Evolutionary conservation across 2,329 filamentous ascomycete species (phyloP), one percentile per base, ranked within the genome.

Genomic region (Hymenoscyphus albidus): DNA sequence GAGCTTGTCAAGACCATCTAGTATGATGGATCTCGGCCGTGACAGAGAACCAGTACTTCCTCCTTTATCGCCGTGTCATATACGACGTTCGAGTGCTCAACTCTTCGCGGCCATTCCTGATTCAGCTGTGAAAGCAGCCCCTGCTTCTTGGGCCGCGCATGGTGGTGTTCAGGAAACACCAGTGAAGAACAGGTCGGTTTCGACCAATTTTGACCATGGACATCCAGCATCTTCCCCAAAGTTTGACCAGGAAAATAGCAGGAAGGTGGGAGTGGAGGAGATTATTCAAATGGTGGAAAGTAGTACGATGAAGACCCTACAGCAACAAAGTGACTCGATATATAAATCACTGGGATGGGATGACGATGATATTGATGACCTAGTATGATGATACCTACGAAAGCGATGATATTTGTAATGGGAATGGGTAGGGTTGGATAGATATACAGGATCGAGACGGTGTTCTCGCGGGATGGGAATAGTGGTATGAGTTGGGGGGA

Each of bases 291-390:
- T 38, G 22, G 18, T 38, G 40, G 54, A 56, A 40, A 54, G 6
- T 44, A 18, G 22, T 32, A 13, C 18, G 61, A 59, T 51, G 18
- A 40, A 22, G 62, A 57, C 58, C 55, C 12, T 55, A 14, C 27
- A 60, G 57, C 48, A 39, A 48, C 67, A 66, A 42, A 70, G 71
- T 39, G 63, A 71, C 12, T 74, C 71, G 44, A 75, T 78, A 42
- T 78, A 78, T 66, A 71, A 75, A 62, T 63, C 67, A 7, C 68
- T 78, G 35, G 76, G 76, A 60, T 78, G 76, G 76, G 74, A 76
- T 69, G 74, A 76, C 69, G 74, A 75, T 70, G 74, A 76, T 59
- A 63, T 71, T 68, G 71, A 74, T 69, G 73, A 72, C 58, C 63
- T 74, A 56, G 65, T 67, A 70, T 72, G 66, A 68, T 65, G 22